A percentile compares a stretch with the other conserved stretches of the same genome.
These are phyloP conservation scores for Verticillium isaacii DNA, from an alignment of 2,329 filamentous ascomycete species.

Conservation along the genomic window DNA sequence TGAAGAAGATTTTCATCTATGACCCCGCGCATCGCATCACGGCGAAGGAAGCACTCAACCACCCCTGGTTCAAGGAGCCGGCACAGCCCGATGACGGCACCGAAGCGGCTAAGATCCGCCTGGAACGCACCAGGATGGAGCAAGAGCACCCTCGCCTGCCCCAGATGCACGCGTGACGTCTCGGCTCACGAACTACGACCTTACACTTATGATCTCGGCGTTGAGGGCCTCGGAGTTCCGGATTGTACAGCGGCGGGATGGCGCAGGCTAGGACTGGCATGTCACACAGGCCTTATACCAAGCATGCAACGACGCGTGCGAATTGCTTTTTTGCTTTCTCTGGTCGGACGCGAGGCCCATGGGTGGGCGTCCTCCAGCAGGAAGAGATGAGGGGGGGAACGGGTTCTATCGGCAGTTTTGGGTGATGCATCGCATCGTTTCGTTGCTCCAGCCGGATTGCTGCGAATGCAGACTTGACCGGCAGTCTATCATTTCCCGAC, in stretches of 20 bases:
- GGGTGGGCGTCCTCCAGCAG: background rate
- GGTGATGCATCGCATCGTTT: background rate
- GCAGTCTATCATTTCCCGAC: background rate
- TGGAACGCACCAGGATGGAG: constrained; percentile 43
- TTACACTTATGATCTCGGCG: constrained; percentile 13
- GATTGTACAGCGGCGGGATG: background rate
- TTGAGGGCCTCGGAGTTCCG: constrained; percentile 5
- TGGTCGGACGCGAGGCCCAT: background rate
- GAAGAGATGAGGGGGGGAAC: background rate
- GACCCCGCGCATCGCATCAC: constrained; percentile 62
- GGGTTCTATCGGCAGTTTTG: background rate
- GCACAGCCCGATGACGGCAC: constrained; percentile 62
- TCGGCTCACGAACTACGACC: background rate
- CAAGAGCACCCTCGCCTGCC: constrained; percentile 21
- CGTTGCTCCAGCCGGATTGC: background rate
- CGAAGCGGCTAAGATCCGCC: constrained; percentile 60
- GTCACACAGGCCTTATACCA: background rate
- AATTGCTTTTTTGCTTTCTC: background rate
- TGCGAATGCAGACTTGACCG: background rate
- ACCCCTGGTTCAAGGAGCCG: constrained; percentile 64
- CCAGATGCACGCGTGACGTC: constrained; percentile 8
- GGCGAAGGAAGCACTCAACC: constrained; percentile 60
- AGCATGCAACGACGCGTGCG: background rate
- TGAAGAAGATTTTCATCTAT: constrained; percentile 65
- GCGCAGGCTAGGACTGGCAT: background rate